A percentile compares a stretch with the other conserved stretches of the same genome.
These are phyloP conservation scores for Suillus subalutaceus DNA, from an alignment of 768 basidiomycete genomes.

Conservation along the genomic window DNA sequence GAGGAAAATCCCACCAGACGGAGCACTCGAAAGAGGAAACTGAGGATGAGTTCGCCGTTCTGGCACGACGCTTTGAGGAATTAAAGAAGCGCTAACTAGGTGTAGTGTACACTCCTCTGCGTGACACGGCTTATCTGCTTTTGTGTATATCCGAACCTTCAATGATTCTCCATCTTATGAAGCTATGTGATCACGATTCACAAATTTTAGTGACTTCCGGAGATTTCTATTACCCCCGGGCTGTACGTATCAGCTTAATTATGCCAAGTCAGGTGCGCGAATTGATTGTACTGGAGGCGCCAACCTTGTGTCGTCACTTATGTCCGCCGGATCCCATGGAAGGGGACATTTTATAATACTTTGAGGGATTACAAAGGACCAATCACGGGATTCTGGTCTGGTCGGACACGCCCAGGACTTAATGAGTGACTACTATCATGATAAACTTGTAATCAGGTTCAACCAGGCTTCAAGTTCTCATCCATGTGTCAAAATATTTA, in stretches of 20 bases:
- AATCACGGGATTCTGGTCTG: not conserved
- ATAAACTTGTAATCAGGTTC: not conserved
- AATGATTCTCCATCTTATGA: constrained; percentile 4
- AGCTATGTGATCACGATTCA: constrained; percentile 1
- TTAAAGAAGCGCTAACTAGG: constrained; percentile 73
- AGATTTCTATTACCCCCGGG: constrained; percentile 10
- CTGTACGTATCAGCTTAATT: constrained; percentile 11
- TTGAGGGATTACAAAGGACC: not conserved
- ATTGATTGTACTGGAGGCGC: constrained; percentile 6
- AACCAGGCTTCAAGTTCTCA: not conserved
- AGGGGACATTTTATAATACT: not conserved
- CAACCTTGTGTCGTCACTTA: constrained; percentile 3
- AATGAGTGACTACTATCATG: not conserved
- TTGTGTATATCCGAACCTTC: constrained; percentile 5
- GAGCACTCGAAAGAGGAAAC: constrained; percentile 23
- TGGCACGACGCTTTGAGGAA: constrained; percentile 81
- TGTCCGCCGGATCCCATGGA: constrained; percentile 6
- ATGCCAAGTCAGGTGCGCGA: constrained; percentile 8
- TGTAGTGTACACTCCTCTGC: not conserved
- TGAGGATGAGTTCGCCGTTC: constrained; percentile 74
- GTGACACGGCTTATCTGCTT: constrained; percentile 6
- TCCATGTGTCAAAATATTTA: not conserved
- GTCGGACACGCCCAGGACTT: not conserved
- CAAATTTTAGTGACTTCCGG: constrained; percentile 1
- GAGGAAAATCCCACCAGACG: constrained; percentile 5